Base-by-base conservation (phyloP, 2,329 filamentous ascomycete species). In the Hyphodiscus sp. region DNA sequence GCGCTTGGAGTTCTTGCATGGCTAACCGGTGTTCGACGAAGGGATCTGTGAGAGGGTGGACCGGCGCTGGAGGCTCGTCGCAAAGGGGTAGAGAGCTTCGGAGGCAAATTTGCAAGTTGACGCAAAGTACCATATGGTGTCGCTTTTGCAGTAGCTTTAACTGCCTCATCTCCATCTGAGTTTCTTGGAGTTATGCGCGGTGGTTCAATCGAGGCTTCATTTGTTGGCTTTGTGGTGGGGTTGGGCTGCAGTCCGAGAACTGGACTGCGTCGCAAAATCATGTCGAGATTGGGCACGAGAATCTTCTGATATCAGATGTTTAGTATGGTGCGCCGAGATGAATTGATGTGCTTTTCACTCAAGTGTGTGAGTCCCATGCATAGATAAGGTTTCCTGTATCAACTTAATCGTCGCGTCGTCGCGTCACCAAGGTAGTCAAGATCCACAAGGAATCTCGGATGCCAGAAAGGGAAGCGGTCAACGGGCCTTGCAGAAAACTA, bases 21-120 rank as follows among this genome's bases (percentile, higher is more conserved):
- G 18, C 51, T 57, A 9, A 54, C 56, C 16, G 67, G 65, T 23
- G 65, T 66, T 43, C 64, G 57, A 46, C 58, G 58, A 41, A 41
- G 49, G 16, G 63, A 63, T 53, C 60, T 51, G 49, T 58, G 60
- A 20, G 64, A 68, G 1, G 63, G 57, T 20, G 58, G 63, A 10
- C 65, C 65, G 43, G 55, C 63, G 59, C 63, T 67, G 2, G 65
- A 65, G 38, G 62, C 61, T 38, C 63, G 61, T 20, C 61, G 64
- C 41, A 60, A 49, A 50, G 68, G 67, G 23, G 68, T 69, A 47
- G 57, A 58, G 10, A 64, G 67, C 51, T 56, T 63, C 30, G 33
- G 29, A n/a, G 63, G 60, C 19, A 66, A 57, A 45, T 59, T 63
- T 2, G 62, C 58, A 51, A 64, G 52, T 44, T 61, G 59, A 30